Base-by-base conservation (phyloP, 441 rosid genomes). In the Croton laevigatus region DNA sequence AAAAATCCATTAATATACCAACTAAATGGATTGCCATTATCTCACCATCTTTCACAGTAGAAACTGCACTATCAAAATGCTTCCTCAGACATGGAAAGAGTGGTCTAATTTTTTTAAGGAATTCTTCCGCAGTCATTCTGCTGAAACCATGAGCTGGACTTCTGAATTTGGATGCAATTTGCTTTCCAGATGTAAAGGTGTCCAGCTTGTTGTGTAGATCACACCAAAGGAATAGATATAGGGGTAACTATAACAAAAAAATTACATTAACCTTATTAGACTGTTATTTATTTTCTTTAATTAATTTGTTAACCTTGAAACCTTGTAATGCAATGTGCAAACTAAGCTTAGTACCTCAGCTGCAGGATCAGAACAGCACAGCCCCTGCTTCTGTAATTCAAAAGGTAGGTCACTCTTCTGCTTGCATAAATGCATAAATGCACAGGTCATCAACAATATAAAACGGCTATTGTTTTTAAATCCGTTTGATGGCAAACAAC, bases 151-250 rank as follows among this genome's bases (percentile, higher is more conserved):
- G 74, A 58, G 82, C 73, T 62, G 71, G 55, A 72, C 59, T 77
- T 59, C 59, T 84, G 81, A 78, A 79, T 81, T 76, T 88, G 46
- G 84, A 70, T 53, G 81, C 67, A 54, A 66, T 72, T 70, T 73
- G 82, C 77, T 85, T 84, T 68, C 67, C 79, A 37, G 73, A 73
- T 78, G 79, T 71, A 75, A 92, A 83, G 82, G 49, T 75, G 82
- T 86, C 93, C 86, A 92, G 80, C 86, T 85, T 90, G 83, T 67
- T 62, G 78, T 77, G 93, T 69, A 92, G 86, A 71, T 92, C 94
- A 42, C 81, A 85, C 66, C 88, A 74, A 67, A 92, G 93, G 83
- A 87, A 92, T 76, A 92, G 75, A 72, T 82, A 76, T 57, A 89
- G 70, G 48, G 93, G 89, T 66, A 90, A 81, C 98, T 92, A 80